Base-by-base conservation (phyloP, 2,329 filamentous ascomycete species). In the Phoma sp. region DNA sequence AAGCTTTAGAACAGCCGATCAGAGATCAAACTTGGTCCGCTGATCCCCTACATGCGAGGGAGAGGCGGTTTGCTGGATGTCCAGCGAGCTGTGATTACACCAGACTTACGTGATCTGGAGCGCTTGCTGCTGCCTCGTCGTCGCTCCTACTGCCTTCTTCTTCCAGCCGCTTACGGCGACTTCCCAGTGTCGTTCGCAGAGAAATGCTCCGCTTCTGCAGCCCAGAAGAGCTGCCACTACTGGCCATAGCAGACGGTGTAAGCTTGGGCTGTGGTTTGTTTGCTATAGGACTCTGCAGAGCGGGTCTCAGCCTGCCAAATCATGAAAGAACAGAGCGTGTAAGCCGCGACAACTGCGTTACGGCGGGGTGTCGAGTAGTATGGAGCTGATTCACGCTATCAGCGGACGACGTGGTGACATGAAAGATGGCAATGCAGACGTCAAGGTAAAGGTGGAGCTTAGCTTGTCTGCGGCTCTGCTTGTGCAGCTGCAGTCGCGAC, bases 111-210 rank as follows among this genome's bases (percentile, higher is more conserved):
- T 49, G 46, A 27, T 31, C 32, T 24, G 36, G 19, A 32, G 49
- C 35, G 47, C 51, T 55, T 58, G 51, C 52, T 58, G 50, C 52
- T 51, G 46, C 25, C 36, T 62, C 62, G 17, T 17, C 24, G 19
- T 57, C 43, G 40, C 54, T 40, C 22, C 19, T 21, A 24, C 43
- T 46, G 27, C 38, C 44, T n/a, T 55, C 44, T n/a, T 55, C 57
- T n/a, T 37, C 43, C 33, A 43, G 24, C 19, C 17, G 43, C 35
- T 57, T 44, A 10, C 45, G 53, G 25, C 46, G 51, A 7, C 48
- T 53, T 36, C 47, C 50, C 43, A 55, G 21, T 22, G 29, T 43
- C 29, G 41, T 49, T 22, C 41, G 31, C 33, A 39, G 40, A 22
- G 6, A 21, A 5, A 10, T 35, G 6, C 9, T 29, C 5, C 24